Conservation (phyloP, 176 grass and related monocot species). For the Rhynchospora tenuis region DNA sequence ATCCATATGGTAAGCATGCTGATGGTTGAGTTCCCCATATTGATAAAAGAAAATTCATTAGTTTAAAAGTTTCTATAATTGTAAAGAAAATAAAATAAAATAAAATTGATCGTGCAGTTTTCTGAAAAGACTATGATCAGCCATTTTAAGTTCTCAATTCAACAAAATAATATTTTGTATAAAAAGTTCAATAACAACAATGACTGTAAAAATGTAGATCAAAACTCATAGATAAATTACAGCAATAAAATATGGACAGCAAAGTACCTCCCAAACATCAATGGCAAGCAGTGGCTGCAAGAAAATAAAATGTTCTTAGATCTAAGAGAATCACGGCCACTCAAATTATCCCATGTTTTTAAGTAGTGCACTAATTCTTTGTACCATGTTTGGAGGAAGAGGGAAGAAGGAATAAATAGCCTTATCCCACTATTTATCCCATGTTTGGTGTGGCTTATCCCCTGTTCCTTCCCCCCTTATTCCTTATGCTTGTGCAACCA, state of each 20-base stretch:
- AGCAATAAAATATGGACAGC: conserved; percentile 1
- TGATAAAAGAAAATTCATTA: conserved; percentile 23
- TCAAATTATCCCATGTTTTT: not conserved
- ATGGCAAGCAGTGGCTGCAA: conserved; percentile 82
- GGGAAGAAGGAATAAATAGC: no score
- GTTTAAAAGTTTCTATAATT: not conserved
- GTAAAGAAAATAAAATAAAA: not conserved
- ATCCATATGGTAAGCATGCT: conserved; percentile 93
- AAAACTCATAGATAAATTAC: not conserved
- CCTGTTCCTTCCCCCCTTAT: no score
- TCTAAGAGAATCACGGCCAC: not conserved
- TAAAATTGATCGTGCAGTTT: not conserved
- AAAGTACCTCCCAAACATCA: conserved; percentile 94
- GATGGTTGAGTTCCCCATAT: not conserved
- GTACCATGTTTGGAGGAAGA: no score
- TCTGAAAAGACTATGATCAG: not conserved
- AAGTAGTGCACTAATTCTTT: not conserved
- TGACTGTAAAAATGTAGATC: not conserved
- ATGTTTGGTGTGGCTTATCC: no score
- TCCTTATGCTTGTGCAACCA: no score
- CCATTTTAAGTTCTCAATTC: not conserved
- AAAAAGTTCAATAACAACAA: not conserved
- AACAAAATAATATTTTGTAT: not conserved
- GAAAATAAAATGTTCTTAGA: conserved; percentile 8
- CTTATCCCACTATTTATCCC: no score